Evolutionary conservation across 2,329 filamentous ascomycete genomes (phyloP).

Genomic region (Zymoseptoria ardabiliae): DNA sequence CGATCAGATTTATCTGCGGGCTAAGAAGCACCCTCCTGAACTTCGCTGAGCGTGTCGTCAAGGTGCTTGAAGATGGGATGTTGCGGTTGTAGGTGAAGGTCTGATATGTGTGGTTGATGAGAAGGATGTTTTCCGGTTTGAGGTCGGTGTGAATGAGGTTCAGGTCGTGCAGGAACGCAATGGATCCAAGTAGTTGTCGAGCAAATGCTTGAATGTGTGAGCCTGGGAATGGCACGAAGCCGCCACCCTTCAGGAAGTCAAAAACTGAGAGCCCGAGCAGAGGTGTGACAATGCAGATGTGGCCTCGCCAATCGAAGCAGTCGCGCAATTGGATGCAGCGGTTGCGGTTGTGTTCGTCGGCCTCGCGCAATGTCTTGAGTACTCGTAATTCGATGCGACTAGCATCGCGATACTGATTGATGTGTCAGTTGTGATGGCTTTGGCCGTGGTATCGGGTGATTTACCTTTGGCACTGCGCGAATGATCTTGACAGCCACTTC

Average conservation of each 20-base stretch:
- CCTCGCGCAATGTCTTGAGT: conserved; percentile 81
- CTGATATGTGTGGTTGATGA: conserved; percentile 58
- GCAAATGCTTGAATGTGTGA: conserved; percentile 98
- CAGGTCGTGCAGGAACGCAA: conserved; percentile 93
- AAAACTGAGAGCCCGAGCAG: conserved; percentile 91
- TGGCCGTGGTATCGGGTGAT: not conserved
- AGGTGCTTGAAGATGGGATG: conserved; percentile 57
- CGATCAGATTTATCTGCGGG: conserved; percentile 60
- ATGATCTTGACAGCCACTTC: conserved; percentile 98
- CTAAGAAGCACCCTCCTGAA: conserved; percentile 57
- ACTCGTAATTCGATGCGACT: conserved; percentile 91
- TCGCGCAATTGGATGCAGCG: conserved; percentile 94
- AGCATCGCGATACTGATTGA: conserved; percentile 69
- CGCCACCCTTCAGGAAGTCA: conserved; percentile 92
- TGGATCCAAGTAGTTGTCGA: conserved; percentile 91
- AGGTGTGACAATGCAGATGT: conserved; percentile 81
- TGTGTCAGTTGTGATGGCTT: not conserved
- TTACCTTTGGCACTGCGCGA: conserved; percentile 79
- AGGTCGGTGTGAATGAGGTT: conserved; percentile 89
- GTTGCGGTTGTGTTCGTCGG: conserved; percentile 87
- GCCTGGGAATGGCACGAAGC: conserved; percentile 94
- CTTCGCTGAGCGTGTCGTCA: conserved; percentile 50
- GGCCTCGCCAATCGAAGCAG: conserved; percentile 93
- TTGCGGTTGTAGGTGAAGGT: conserved; percentile 63
- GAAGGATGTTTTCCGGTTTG: conserved; percentile 61